Base-by-base conservation (phyloP, 805 yeast species). In the Schwanniomyces occidentalis region DNA sequence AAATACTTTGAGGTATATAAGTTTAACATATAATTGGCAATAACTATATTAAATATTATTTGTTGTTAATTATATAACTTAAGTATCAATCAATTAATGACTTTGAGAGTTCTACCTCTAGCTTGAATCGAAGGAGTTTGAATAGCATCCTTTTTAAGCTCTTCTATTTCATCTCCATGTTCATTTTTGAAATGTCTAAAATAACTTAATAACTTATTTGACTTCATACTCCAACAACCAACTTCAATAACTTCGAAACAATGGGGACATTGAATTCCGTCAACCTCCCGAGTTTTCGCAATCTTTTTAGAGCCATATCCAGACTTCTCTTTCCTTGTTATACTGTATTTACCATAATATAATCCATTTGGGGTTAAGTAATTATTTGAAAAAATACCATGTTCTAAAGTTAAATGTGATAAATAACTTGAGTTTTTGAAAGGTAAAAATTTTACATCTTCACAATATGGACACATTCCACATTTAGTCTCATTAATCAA, bases 381-480 rank as follows among this genome's bases (percentile, higher is more conserved):
- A 20, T 56, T 57, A 39, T 57, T 58, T 26, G 64, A 56, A 21
- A 49, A 52, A 5, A 61, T 49, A 4, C 67, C 67, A 41, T 61
- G 67, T 35, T 58, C 63, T 27, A 56, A 44, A 4, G 65, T 56
- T 41, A 61, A 42, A 38, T 61, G 67, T 5, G 63, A 53, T 5
- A 60, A 49, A 35, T 61, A 61, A 27, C 56, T 52, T 6, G 61
- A 54, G 44, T 61, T 61, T 35, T 60, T 60, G 41, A 56, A 52
- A 2, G 63, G 62, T 15, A 54, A 44, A 34, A 61, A 61, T 36
- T 51, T 49, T 13, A 61, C 52, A 13, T 38, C 35, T 13, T 51
- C 52, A 30, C 66, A 61, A 35, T 56, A 61, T 1, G 63, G 54
- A 45, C 66, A 61, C 36, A 58, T 35, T 18, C 65, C 67, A 30